These are phyloP conservation scores for Kuraishia hungarica DNA, from an alignment of 805 yeast genomes.

Conservation along the genomic window DNA sequence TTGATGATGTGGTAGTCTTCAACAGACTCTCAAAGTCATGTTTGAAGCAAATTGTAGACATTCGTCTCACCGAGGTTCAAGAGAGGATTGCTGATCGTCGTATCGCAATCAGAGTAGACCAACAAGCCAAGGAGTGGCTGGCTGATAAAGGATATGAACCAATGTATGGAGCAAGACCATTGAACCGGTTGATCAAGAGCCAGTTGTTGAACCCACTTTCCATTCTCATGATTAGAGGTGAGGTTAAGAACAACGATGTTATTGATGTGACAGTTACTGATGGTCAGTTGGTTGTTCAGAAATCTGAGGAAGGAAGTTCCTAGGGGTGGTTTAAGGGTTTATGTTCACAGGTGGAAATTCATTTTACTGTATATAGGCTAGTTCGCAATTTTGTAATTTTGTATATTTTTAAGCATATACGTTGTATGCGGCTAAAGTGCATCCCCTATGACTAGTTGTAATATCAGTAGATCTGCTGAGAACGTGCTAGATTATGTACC, in stretches of 20 bases:
- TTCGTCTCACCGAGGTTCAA: slow-evolving; percentile 74
- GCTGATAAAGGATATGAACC: slow-evolving; percentile 87
- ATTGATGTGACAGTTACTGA: slow-evolving; percentile 40
- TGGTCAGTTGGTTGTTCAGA: not conserved
- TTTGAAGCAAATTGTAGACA: slow-evolving; percentile 72
- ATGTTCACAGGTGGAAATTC: too few relatives aligned
- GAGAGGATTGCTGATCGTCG: slow-evolving; percentile 73
- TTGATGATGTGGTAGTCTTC: slow-evolving; percentile 90
- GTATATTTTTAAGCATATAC: too few relatives aligned
- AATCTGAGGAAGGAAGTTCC: not conserved
- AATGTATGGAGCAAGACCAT: slow-evolving; percentile 91
- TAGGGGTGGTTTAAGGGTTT: too few relatives aligned
- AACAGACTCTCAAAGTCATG: slow-evolving; percentile 78
- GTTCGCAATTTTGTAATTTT: too few relatives aligned
- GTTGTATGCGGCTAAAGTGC: too few relatives aligned
- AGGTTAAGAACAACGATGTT: slow-evolving; percentile 49
- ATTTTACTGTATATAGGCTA: too few relatives aligned
- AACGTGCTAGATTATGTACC: too few relatives aligned
- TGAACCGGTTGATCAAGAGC: slow-evolving; percentile 84
- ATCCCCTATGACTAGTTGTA: too few relatives aligned
- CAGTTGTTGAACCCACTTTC: slow-evolving; percentile 86
- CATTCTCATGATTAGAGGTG: slow-evolving; percentile 67
- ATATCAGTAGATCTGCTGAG: too few relatives aligned
- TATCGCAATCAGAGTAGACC: slow-evolving; percentile 44
- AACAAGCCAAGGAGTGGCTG: slow-evolving; percentile 68